A percentile compares a stretch with the other conserved stretches of the same genome.
phyloP scores from a whole-genome alignment of 495 filamentous ascomycete genomes.

The Penicillium coffeae region DNA sequence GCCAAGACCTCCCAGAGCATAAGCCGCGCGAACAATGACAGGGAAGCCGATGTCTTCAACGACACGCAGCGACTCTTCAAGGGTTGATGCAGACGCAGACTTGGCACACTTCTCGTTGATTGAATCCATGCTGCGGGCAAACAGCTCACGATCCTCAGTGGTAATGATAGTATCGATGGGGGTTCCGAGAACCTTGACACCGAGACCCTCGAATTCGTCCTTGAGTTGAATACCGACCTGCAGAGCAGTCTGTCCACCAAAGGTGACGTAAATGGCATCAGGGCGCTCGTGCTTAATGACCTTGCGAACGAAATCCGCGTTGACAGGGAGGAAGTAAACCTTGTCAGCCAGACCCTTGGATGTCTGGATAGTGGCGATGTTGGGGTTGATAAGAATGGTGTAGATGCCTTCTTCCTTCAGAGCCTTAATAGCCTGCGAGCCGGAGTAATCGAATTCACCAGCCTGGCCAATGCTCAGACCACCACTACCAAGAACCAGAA shows the following conservation, averaged over 20 bases:
- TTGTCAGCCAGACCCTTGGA: conserved; percentile 94
- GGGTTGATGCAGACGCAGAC: conserved; percentile 81
- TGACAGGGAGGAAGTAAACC: conserved; percentile 97
- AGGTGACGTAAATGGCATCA: conserved; percentile 95
- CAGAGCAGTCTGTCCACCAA: conserved; percentile 94
- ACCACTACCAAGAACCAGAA: conserved; percentile 93
- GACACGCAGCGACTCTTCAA: conserved; percentile 79
- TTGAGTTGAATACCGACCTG: conserved; percentile 94
- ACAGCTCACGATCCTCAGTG: conserved; percentile 94
- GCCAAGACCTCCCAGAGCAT: conserved; percentile 90
- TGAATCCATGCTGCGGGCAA: conserved; percentile 96
- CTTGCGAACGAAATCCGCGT: conserved; percentile 91
- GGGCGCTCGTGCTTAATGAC: conserved; percentile 93
- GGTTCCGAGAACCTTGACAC: conserved; percentile 91
- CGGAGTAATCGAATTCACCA: conserved; percentile 98
- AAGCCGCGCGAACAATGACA: conserved; percentile 95
- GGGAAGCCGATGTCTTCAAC: conserved; percentile 91
- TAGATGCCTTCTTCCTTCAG: conserved; percentile 95
- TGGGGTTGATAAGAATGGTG: conserved; percentile 95
- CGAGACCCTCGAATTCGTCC: conserved; percentile 87
- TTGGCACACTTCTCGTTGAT: conserved; percentile 98
- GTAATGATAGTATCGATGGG: conserved; percentile 98
- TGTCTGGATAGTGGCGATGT: conserved; percentile 98
- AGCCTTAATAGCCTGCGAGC: conserved; percentile 88
- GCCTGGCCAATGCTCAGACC: conserved; percentile 97